Evolutionary conservation across 208 protist genomes (phyloP), one percentile per base, ranked within the genome.

Genomic region (Spongospora subterranea): DNA sequence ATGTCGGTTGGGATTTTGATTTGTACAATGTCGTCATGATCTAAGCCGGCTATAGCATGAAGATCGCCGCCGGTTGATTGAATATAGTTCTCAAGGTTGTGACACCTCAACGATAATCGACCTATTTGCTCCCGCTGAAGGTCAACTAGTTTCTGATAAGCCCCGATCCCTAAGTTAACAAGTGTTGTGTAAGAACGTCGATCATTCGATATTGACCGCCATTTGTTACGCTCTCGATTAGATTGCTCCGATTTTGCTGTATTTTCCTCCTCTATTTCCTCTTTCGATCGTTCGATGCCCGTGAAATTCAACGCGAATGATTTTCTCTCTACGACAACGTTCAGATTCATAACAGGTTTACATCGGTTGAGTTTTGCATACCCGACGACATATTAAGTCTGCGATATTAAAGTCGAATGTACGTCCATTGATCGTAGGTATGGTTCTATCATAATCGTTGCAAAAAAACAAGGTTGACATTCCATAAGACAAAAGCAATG

Each of bases 1-100:
- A 43, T 82, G 71, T 82, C 54, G n/a, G 40, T 82, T 43, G 71
- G 71, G 13, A 45, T 43, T 35, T 20, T 82, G 20, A 43, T 82
- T 43, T 35, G 40, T 43, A 43, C 35, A 32, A 65, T 29, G 20
- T 17, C 71, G n/a, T 40, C 71, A 43, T 82, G 17, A 45, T 35
- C 35, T 43, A 43, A 35, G 6, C 20, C 17, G 20, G 71, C 11
- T n/a, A 43, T 43, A 20, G 6, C 35, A 82, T 6, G 71, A 20
- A 43, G 13, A 20, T 82, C 13, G 17, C 40, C 40, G 24, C 50
- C 50, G 24, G 24, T 6, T 60, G 50, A 60, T 60, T 29, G 13
- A 35, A 82, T 13, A 6, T 82, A n/a, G 6, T 20, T 45, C 71
- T 82, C 71, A 20, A 82, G 13, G n/a, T 82, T 82, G 35, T 82